Evolutionary conservation across 2,329 filamentous ascomycete genomes (phyloP), one percentile per base, ranked within the genome.

Genomic region (Cladosporium velox): DNA sequence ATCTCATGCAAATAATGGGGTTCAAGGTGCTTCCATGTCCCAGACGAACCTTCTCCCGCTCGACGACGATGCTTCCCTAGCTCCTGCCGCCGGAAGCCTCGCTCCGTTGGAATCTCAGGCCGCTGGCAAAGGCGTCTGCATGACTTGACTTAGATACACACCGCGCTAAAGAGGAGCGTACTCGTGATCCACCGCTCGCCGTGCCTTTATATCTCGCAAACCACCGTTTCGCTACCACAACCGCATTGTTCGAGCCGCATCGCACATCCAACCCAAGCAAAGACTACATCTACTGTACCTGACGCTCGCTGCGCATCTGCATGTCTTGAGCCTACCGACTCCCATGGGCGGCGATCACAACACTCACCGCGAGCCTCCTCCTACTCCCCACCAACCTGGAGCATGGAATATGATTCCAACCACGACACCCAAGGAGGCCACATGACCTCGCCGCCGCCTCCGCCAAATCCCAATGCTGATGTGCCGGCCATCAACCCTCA

Each of bases 381-480:
- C 35, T 26, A 52, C 61, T 41, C 34, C 61, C 38, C 61, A 55
- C 51, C 61, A 35, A 54, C 24, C 34, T 24, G 61, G 61, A 64
- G 61, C 61, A 64, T 64, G 61, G 61, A 64, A 64, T 38, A 64
- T 64, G 61, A 52, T 64, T 55, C 61, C 35, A 49, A 64, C 61
- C 49, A 57, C 51, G 41, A 49, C 24, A 47, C 35, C n/a, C 24
- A 61, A 47, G 59, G 59, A 61, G 38, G 28, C 11, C 59, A 38
- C 30, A n/a, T 54, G 47, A 55, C 34, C 60, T 63, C 65, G 47
- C 65, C 65, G 47, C 65, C 65, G 54, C 61, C 65, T 32, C 54
- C 65, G 14, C 66, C 66, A 38, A 67, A 67, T 28, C 66, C 66
- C 18, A 59, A 67, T 38, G 66, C 57, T 18, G 47, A 49, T 24